Evolutionary conservation across 179 eudicot species (phyloP).

Genomic region (Silene noctiflora): DNA sequence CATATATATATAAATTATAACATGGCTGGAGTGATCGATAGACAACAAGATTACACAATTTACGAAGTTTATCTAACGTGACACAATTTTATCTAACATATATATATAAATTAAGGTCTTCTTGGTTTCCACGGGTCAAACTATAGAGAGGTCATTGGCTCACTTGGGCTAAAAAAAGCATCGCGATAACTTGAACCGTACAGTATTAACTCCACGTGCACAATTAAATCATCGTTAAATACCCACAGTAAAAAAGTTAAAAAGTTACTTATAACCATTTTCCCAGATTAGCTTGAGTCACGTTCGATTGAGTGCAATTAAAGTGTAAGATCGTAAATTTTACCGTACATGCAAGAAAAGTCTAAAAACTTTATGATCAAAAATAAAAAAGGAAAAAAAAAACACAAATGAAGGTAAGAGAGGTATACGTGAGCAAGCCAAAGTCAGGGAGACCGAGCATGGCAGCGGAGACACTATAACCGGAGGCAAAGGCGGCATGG

Average conservation of each 20-base stretch:
- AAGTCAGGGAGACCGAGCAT: slow-evolving; percentile 42
- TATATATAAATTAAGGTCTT: too few relatives aligned
- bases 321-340: neutral
- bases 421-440: slow-evolving; percentile 34
- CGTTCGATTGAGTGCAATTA: neutral
- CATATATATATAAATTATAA: too few relatives aligned
- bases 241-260: neutral
- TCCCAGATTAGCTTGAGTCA: neutral
- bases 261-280: neutral
- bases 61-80: too few relatives aligned
- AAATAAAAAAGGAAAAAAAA: neutral
- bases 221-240: neutral
- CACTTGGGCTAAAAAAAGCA: too few relatives aligned
- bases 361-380: neutral
- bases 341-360: too few relatives aligned
- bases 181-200: neutral
- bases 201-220: neutral
- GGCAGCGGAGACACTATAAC: slow-evolving; percentile 37
- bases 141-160: too few relatives aligned
- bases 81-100: too few relatives aligned
- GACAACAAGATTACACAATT: too few relatives aligned
- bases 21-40: too few relatives aligned
- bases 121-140: too few relatives aligned
- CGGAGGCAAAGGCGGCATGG: slow-evolving; percentile 30
- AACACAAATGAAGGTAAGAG: neutral